Percentiles rank a stretch among this genome's conserved stretches.
phyloP scores from a whole-genome alignment of 2,329 filamentous ascomycete genomes.

The Aspergillus sp. region DNA sequence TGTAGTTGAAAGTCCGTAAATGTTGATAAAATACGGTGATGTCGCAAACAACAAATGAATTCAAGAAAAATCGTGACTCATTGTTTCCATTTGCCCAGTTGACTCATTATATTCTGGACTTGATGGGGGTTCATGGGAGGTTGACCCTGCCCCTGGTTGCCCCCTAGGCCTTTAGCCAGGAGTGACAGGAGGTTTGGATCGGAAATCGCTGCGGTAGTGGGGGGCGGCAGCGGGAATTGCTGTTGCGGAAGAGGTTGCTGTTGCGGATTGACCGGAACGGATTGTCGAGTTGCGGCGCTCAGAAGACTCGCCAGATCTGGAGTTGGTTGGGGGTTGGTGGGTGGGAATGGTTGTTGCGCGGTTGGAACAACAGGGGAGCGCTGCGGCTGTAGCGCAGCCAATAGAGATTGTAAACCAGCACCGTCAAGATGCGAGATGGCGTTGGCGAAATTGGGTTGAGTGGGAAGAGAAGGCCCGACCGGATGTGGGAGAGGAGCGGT shows the following conservation, averaged over 20 bases:
- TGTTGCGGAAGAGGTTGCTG: constrained; percentile 30
- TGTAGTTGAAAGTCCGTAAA: constrained; percentile 8
- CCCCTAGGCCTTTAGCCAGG: constrained; percentile 38
- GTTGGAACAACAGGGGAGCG: constrained; percentile 38
- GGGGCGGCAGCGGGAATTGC: constrained; percentile 29
- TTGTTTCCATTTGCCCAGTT: constrained; percentile 48
- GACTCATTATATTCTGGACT: constrained; percentile 50
- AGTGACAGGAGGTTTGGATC: constrained; percentile 41
- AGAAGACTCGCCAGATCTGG: constrained; percentile 45
- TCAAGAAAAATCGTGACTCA: constrained; percentile 30
- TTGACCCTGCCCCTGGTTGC: constrained; percentile 37
- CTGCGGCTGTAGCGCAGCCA: constrained; percentile 59
- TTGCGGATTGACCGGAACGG: constrained; percentile 28
- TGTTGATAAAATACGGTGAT: constrained; percentile 10
- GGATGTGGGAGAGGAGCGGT: constrained; percentile 33
- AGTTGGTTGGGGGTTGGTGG: constrained; percentile 29
- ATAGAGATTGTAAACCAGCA: constrained; percentile 67
- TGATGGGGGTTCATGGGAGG: constrained; percentile 33
- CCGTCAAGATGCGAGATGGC: constrained; percentile 69
- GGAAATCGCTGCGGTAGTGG: constrained; percentile 28
- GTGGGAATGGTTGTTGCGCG: constrained; percentile 35
- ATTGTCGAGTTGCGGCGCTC: constrained; percentile 38
- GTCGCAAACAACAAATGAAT: constrained; percentile 16
- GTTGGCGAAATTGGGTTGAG: constrained; percentile 57
- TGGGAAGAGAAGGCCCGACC: constrained; percentile 34